Percentiles rank a stretch among this genome's conserved stretches.
Evolutionary conservation across 768 basidiomycete species (phyloP).

Genomic region (Calocybe gangraenosa): DNA sequence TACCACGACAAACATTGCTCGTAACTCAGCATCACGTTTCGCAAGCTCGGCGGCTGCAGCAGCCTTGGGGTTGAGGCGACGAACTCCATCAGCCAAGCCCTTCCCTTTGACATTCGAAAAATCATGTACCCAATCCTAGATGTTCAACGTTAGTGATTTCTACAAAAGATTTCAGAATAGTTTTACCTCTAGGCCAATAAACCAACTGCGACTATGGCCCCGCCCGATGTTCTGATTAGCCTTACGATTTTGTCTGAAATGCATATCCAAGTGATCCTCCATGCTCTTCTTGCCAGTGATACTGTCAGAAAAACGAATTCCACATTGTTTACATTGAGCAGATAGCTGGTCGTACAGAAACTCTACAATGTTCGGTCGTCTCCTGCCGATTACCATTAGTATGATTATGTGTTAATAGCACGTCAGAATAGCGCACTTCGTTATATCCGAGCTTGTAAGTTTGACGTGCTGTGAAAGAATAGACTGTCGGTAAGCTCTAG

Average conservation of each 20-base stretch:
- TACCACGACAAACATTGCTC: conserved; percentile 78
- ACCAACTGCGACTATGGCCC: conserved; percentile 90
- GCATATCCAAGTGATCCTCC: conserved; percentile 93
- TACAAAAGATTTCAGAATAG: not conserved
- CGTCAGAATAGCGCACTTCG: conserved; percentile 45
- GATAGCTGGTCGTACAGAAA: conserved; percentile 74
- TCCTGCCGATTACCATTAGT: conserved; percentile 30
- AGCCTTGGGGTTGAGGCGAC: conserved; percentile 50
- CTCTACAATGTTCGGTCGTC: conserved; percentile 54
- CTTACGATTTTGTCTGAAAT: conserved; percentile 90
- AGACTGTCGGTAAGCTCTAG: conserved; percentile 53
- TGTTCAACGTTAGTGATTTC: conserved; percentile 10
- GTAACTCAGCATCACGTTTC: conserved; percentile 72
- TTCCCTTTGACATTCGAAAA: conserved; percentile 64
- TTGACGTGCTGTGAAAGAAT: conserved; percentile 59
- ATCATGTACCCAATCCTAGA: conserved; percentile 88
- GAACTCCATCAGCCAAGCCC: conserved; percentile 50
- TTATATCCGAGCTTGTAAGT: conserved; percentile 65
- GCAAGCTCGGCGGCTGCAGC: conserved; percentile 60
- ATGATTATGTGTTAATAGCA: not conserved
- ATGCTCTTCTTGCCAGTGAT: conserved; percentile 67
- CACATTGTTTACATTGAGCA: conserved; percentile 92
- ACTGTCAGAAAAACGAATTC: conserved; percentile 77
- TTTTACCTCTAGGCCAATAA: conserved; percentile 75
- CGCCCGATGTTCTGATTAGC: conserved; percentile 74